Evolutionary conservation across 108 stramenopile genomes (phyloP), one percentile per base, ranked within the genome.

Genomic region (Pseudonitzschia pungens): DNA sequence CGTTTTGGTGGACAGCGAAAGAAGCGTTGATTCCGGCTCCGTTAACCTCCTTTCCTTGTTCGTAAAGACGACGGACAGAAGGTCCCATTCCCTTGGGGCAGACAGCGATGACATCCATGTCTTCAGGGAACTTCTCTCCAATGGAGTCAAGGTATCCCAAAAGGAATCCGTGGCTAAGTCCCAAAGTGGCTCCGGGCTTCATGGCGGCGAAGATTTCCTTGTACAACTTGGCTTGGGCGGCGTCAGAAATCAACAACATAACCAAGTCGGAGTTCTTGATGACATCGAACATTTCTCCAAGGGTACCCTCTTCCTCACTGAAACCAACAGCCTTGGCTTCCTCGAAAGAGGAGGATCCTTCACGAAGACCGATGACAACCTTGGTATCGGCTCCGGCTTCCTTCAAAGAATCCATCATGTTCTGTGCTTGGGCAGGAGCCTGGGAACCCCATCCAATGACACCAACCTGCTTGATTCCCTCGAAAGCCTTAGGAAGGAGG

Each of bases 1-100:
- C 86, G 79, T 98, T 87, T 79, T 96, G 94, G 89, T 98, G 98
- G 50, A 98, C 95, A 51, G 94, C 96, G 80, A 98, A 98, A 31
- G 93, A 94, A 69, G 93, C 85, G 88, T 98, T 98, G 81, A 98
- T 98, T 63, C 98, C 98, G 52, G 96, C 95, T 70, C 98, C 98
- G 83, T 97, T 97, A 44, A 96, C 94, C 64, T 95, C 92, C 92
- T 98, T 98, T 53, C 98, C 98, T 80, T 98, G 98, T 86, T 98
- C 98, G 83, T 98, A 98, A 32, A 98, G 89, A 82, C 98, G 92
- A 72, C 98, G 95, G 52, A 98, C 98, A 56, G 94, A 95, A 56
- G 98, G 98, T 56, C 98, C 98, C 97, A 98, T 98, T 58, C 97
- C 97, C 94, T 98, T 98, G 87, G 97, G 97, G 81, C 96, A 96